Evolutionary conservation across 2,329 filamentous ascomycete species (phyloP).

Genomic region (Ceratocystiopsis brevicomis): DNA sequence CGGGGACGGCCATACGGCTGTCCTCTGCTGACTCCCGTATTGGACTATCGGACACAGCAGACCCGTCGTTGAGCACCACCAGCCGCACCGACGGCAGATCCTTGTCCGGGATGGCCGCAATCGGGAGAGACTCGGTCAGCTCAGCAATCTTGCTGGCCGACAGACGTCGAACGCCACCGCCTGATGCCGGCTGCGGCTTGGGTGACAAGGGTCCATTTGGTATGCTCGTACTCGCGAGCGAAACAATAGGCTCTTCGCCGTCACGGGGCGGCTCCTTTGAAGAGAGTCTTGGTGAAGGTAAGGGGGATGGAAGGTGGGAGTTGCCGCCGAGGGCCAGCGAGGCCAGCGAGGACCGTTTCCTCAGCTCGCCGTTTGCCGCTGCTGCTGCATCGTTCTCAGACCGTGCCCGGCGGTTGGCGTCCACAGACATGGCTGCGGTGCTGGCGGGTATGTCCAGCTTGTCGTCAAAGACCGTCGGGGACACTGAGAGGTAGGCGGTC

Average conservation of each 20-base stretch:
- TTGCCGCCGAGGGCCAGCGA: neutral
- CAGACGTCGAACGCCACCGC: slow-evolving; percentile 27
- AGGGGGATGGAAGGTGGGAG: slow-evolving; percentile 1
- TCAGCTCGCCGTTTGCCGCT: neutral
- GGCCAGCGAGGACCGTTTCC: neutral
- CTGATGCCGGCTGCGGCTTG: too few relatives aligned
- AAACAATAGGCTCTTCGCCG: too few relatives aligned
- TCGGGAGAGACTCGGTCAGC: slow-evolving; percentile 38
- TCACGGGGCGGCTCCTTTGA: too few relatives aligned
- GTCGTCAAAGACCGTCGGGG: too few relatives aligned
- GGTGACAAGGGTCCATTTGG: too few relatives aligned
- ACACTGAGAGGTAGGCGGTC: too few relatives aligned
- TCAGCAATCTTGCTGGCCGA: slow-evolving; percentile 40
- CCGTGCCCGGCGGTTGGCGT: too few relatives aligned
- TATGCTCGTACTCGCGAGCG: too few relatives aligned
- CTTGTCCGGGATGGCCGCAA: slow-evolving; percentile 24
- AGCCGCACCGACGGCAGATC: neutral
- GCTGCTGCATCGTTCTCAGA: neutral
- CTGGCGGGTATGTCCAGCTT: too few relatives aligned
- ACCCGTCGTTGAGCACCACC: neutral
- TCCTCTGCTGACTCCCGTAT: neutral
- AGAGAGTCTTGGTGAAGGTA: slow-evolving; percentile 1
- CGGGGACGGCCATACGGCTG: too few relatives aligned
- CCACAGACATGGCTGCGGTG: too few relatives aligned
- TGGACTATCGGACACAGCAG: too few relatives aligned